These are phyloP conservation scores for Penicillium chermesinum DNA, from an alignment of 495 filamentous ascomycete species.

Conservation along the genomic window DNA sequence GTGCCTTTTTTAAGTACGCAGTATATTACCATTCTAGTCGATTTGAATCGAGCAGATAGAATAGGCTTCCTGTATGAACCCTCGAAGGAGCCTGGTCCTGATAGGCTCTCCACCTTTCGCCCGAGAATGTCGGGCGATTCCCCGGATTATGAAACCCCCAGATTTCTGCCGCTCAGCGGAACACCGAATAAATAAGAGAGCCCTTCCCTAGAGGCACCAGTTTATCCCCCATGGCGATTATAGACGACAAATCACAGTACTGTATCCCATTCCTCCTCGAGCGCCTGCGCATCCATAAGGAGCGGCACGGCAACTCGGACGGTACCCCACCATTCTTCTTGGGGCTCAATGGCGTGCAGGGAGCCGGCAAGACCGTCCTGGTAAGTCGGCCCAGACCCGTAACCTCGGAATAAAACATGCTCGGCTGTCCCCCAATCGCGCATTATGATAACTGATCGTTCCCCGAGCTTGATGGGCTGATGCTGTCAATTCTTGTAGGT, in stretches of 20 bases:
- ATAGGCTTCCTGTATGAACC: no score
- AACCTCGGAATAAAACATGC: constrained; percentile 8
- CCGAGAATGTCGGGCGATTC: neutral
- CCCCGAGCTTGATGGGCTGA: neutral
- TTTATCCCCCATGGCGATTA: constrained; percentile 46
- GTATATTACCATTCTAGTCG: no score
- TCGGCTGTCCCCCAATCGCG: no score
- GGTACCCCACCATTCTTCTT: constrained; percentile 53
- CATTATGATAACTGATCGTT: no score
- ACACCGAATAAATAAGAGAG: constrained; percentile 16
- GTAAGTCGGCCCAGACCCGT: constrained; percentile 36
- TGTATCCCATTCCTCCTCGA: constrained; percentile 82
- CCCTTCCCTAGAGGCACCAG: no score
- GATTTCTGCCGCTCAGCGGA: constrained; percentile 19
- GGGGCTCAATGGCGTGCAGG: constrained; percentile 67
- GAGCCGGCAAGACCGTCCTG: constrained; percentile 86
- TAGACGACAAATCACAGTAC: constrained; percentile 83
- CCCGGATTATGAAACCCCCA: constrained; percentile 11
- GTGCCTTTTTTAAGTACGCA: no score
- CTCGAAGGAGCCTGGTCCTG: no score
- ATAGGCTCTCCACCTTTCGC: no score
- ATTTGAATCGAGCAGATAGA: no score
- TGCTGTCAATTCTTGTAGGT: no score
- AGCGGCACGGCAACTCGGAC: constrained; percentile 23
- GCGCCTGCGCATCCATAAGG: constrained; percentile 50